Conservation (phyloP, 345 rosid species). For the Excoecaria cochinchinensis region DNA sequence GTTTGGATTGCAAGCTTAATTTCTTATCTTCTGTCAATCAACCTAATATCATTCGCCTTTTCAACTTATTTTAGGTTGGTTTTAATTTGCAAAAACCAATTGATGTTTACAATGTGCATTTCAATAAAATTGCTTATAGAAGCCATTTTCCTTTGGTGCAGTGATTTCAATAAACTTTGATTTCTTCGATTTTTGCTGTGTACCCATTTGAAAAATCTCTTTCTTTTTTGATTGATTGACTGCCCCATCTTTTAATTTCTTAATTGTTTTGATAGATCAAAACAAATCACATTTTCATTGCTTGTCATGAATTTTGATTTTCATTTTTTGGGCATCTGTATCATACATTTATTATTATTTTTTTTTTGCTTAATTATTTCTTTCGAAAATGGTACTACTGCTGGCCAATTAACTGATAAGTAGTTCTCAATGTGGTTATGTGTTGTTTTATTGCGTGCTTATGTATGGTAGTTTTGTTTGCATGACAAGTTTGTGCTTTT, state of each 20-base stretch:
- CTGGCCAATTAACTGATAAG: not conserved
- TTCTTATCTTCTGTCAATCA: constrained; percentile 61
- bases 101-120: not conserved
- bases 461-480: not conserved
- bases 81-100: not conserved
- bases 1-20: constrained; percentile 49
- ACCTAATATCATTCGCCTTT: constrained; percentile 62
- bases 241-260: not conserved
- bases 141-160: no score
- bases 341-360: not conserved
- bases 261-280: not conserved
- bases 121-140: not conserved
- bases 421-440: not conserved
- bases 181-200: not conserved
- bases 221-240: not conserved
- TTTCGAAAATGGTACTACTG: not conserved
- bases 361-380: not conserved
- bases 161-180: not conserved
- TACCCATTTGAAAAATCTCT: not conserved
- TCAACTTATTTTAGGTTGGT: constrained; percentile 41
- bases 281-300: not conserved
- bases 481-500: not conserved
- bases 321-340: not conserved
- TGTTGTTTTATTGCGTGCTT: not conserved
- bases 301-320: not conserved